Conservation (phyloP, 805 yeast genomes). For the Candida ipomoeae region DNA sequence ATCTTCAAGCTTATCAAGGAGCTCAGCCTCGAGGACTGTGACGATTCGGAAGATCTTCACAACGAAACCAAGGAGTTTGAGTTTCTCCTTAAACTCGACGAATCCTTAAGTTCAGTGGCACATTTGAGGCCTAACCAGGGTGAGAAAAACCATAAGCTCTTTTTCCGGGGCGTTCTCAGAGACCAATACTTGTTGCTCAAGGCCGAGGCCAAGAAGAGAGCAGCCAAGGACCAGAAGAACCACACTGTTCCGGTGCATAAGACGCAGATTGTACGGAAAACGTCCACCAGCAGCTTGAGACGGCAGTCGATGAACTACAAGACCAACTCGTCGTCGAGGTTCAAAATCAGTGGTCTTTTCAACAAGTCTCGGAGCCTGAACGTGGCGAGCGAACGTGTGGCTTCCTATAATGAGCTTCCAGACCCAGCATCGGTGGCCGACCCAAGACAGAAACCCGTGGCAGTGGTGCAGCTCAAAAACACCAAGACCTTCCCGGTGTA, state of each 20-base stretch:
- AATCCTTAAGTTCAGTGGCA: conserved; percentile 30
- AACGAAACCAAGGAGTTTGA: conserved; percentile 45
- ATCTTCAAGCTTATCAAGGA: conserved; percentile 38
- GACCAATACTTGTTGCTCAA: conserved; percentile 31
- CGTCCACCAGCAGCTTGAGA: conserved; percentile 27
- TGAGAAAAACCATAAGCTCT: conserved; percentile 23
- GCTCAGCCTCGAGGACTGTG: conserved; percentile 34
- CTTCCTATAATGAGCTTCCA: conserved; percentile 58
- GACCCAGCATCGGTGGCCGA: conserved; percentile 40
- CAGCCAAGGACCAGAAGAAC: conserved; percentile 1
- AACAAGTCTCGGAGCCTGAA: conserved; percentile 48
- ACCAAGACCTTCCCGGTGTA: conserved; percentile 51
- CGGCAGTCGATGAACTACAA: conserved; percentile 41
- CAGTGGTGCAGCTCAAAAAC: conserved; percentile 44
- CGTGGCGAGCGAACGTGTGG: conserved; percentile 41
- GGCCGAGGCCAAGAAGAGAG: neutral
- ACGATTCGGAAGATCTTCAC: conserved; percentile 17
- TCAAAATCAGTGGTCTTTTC: conserved; percentile 56
- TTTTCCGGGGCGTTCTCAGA: conserved; percentile 29
- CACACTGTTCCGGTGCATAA: conserved; percentile 1
- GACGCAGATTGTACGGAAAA: conserved; percentile 26
- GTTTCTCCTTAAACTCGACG: conserved; percentile 47
- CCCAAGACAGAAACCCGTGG: conserved; percentile 47
- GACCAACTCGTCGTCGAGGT: conserved; percentile 36
- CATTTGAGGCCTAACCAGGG: conserved; percentile 31